Evolutionary conservation across 768 basidiomycete genomes (phyloP), one percentile per base, ranked within the genome.

Genomic region (Kockovaella imperatae): DNA sequence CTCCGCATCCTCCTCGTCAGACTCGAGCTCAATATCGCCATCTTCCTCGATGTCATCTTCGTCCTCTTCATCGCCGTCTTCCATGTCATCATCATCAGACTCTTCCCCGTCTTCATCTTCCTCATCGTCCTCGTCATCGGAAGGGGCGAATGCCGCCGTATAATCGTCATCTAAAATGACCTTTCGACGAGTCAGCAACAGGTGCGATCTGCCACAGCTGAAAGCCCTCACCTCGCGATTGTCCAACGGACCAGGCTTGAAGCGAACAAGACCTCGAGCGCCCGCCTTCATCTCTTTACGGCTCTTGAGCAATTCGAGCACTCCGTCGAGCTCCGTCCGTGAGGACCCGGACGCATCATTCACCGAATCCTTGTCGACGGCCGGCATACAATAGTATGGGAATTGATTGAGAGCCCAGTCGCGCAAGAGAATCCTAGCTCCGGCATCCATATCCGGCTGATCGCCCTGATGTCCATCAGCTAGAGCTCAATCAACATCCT

Each of bases 381-480:
- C 74, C 1, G 84, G 83, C 40, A 75, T 69, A 4, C 83, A 80
- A 72, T 84, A 90, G 51, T 83, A 79, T 21, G 80, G 77, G 59
- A 93, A 76, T 54, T 79, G 82, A 44, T 83, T 83, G 5, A 75
- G 77, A 50, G 76, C 80, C 89, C 89, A 95, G 72, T 93, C 88
- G 8, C 84, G 80, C 35, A 95, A 76, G 30, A 95, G 76, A 50
- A 83, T 76, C 18, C 84, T 82, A 13, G 85, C 83, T 3, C 89
- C 86, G 34, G 79, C 80, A 3, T 78, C 76, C 42, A 84, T 70
- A 67, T 93, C 88, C 10, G 80, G 72, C 21, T 78, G 76, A 38
- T 86, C 87, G 65, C 77, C 79, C 85, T 89, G 62, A 41, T 31
- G 8, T 42, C 38, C 50, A 41, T 34, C 53, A 42, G 24, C 24